Base-by-base conservation (phyloP, 768 basidiomycete genomes). In the Suillus sp. region DNA sequence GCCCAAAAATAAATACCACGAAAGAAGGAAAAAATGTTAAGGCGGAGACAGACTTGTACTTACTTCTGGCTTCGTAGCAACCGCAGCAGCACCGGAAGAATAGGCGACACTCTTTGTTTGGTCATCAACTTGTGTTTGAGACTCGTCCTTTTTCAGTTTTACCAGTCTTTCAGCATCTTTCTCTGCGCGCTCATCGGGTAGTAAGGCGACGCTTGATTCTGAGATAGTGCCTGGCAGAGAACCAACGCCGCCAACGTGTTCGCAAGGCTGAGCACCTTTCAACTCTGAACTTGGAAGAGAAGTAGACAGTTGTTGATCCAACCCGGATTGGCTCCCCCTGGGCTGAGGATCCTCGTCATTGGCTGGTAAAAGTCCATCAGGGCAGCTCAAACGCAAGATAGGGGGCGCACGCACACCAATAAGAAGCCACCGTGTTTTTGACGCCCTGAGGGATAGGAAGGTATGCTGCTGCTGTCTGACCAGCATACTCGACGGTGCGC, bases 171-270 rank as follows among this genome's bases (percentile, higher is more conserved):
- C 59, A 3, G 18, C 37, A 1, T 51, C 62, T 71, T 68, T 63
- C 64, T 45, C 30, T 25, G 48, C 30, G 20, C 80, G 75, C 60
- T 85, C 83, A 14, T 84, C 80, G 3, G 85, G 86, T 1, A 84
- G 70, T 51, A 77, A 75, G 4, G 83, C 81, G 11, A 86, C 82
- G 5, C 77, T 79, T 10, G 75, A 70, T 66, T 87, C 85, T 25
- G 74, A 76, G 14, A 71, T 61, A 34, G 72, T 72, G 14, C 84
- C 85, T 0, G 84, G 84, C 16, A 86, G 77, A 0, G 83, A 78
- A 10, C 84, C 84, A 1, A 81, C 80, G 18, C 84, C 86, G 7
- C 70, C 74, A 0, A 65, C 66, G 47, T 65, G 75, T 54, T 78
- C 77, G 1, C 54, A 63, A 1, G 81, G 75, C 30, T 67, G 70